Evolutionary conservation across 163 green algal genomes (phyloP), one percentile per base, ranked within the genome.

Genomic region (Prototheca stagnorum): DNA sequence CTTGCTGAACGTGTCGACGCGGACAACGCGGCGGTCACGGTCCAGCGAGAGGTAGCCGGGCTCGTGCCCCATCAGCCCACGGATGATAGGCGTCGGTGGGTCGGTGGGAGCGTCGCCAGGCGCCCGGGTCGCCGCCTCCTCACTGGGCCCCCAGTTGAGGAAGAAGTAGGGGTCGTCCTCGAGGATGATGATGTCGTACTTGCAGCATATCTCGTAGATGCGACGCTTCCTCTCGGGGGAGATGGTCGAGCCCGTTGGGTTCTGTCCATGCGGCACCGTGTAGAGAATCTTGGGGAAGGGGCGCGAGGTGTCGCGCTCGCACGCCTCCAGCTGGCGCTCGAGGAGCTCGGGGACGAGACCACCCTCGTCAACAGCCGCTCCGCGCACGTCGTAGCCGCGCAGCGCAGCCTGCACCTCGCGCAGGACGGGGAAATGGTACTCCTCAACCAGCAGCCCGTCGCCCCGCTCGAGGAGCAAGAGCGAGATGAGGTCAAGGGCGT

Each of bases 121-220:
- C n/a, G n/a, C n/a, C n/a, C n/a, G n/a, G n/a, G n/a, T n/a, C n/a
- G n/a, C n/a, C n/a, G n/a, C n/a, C n/a, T n/a, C n/a, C n/a, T n/a
- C n/a, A n/a, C n/a, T n/a, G n/a, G n/a, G n/a, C n/a, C n/a, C n/a
- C n/a, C n/a, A n/a, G n/a, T n/a, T n/a, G 3, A 92, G 71, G 65
- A 75, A 87, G 56, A 61, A 81, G 65, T 92, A 92, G 5, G 81
- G 77, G 56, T 92, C 81, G 47, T 92, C 81, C 62, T 92, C 81
- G 12, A 92, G 11, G 24, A 92, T 79, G 17, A 76, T 29, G 9
- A 73, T 39, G 48, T 53, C 57, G 47, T 68, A 60, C 35, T 51
- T 24, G 0, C 33, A 33, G 49, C 60, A 73, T 24, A 80, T 49
- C 16, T 25, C n/a, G 41, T 77, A 80, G 21, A 80, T 58, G 21